A percentile compares a stretch with the other conserved stretches of the same genome.
These are phyloP conservation scores for Vigna radiata DNA, from an alignment of 306 rosid genomes.

Conservation along the genomic window DNA sequence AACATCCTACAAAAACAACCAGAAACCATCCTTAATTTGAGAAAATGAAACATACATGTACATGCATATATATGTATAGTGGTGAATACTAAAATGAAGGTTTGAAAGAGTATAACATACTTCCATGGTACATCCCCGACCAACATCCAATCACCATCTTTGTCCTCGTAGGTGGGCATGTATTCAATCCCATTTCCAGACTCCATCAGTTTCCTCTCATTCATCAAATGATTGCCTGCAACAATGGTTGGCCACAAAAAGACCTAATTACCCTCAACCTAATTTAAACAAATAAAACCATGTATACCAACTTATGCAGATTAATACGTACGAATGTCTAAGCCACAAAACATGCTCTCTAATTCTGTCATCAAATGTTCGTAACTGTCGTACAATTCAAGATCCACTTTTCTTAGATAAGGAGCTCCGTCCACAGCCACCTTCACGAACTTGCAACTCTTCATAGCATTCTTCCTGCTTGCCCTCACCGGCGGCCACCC, in stretches of 20 bases:
- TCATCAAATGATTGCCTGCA: slow-evolving; percentile 62
- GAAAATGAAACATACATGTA: not conserved
- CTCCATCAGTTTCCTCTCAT: slow-evolving; percentile 58
- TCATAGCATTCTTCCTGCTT: slow-evolving; percentile 57
- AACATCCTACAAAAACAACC: slow-evolving; percentile 57
- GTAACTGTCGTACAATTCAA: slow-evolving; percentile 58
- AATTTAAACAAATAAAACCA: not conserved
- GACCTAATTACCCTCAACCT: slow-evolving; percentile 33
- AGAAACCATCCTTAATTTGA: not conserved
- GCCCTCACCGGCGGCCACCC: slow-evolving; percentile 83
- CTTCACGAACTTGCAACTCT: slow-evolving; percentile 61
- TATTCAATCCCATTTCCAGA: slow-evolving; percentile 61
- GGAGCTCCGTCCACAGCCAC: slow-evolving; percentile 85
- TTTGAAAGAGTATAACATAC: slow-evolving; percentile 46
- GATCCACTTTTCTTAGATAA: slow-evolving; percentile 69
- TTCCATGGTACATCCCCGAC: slow-evolving; percentile 90
- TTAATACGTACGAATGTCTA: slow-evolving; percentile 57
- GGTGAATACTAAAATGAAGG: not conserved
- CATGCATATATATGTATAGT: not conserved
- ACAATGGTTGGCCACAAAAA: not conserved
- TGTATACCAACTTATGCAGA: not conserved
- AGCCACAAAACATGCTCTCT: slow-evolving; percentile 59
- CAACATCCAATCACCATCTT: slow-evolving; percentile 88
- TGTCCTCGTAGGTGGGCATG: slow-evolving; percentile 74
- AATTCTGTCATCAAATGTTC: slow-evolving; percentile 56